phyloP scores from a whole-genome alignment of 495 filamentous ascomycete species.

The Xylaria scruposa region DNA sequence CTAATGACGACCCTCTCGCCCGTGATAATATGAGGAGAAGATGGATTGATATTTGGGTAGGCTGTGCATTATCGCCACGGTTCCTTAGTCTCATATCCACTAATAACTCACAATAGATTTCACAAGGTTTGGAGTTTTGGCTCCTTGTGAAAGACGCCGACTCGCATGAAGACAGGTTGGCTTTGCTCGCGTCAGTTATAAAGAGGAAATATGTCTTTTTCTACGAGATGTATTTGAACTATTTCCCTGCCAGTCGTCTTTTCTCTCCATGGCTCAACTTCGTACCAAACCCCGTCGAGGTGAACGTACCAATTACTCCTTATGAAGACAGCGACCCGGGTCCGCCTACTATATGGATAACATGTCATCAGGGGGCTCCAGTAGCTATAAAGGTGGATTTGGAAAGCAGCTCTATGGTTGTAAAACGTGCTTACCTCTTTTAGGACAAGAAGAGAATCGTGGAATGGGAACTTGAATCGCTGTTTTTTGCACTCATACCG shows the following conservation, averaged over 20 bases:
- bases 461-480: background rate
- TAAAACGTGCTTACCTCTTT: background rate
- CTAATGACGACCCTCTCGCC: background rate
- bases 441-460: background rate
- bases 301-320: background rate
- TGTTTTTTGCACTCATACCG: background rate
- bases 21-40: too few relatives aligned
- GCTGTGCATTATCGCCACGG: background rate
- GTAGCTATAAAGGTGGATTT: background rate
- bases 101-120: background rate
- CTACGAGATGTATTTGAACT: background rate
- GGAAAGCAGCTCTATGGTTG: background rate
- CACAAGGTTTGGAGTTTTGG: background rate
- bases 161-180: background rate
- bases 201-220: background rate
- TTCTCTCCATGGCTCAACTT: background rate
- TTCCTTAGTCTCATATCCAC: background rate
- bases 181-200: background rate
- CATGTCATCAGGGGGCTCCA: background rate
- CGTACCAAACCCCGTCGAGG: fast-evolving
- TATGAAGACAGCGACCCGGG: background rate
- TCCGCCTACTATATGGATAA: background rate
- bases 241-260: background rate
- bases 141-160: too few relatives aligned
- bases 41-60: slow-evolving; percentile 8